Evolutionary conservation across 1,284 basidiomycete genomes (phyloP), one percentile per base, ranked within the genome.

Genomic region (Bjerkandera adusta): DNA sequence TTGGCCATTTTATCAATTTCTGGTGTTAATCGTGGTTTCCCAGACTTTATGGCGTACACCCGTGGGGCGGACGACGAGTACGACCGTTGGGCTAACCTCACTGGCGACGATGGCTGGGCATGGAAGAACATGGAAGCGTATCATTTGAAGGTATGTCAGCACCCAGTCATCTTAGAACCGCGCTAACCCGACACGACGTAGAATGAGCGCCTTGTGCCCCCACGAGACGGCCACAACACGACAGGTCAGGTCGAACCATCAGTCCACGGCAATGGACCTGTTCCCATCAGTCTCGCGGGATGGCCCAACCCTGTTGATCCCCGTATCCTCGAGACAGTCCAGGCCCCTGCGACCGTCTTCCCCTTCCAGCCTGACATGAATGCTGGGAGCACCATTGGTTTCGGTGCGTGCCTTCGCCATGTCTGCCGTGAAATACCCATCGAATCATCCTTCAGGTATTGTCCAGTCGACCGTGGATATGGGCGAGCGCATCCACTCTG

Each of bases 351-450:
- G 4, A n/a, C 37, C 16, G 53, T 50, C 5, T 68, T 63, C 47
- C 52, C 59, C 1, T 70, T 60, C 53, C 68, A 63, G 42, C 22
- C 53, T 8, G 69, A 71, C 40, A 57, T 58, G 51, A 70, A 69
- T 36, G 58, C 58, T 11, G 69, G 68, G 5, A 51, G 56, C 32
- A 59, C 60, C 1, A 46, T 68, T 12, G 68, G 68, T 25, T 41
- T 67, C 27, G 60, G 66, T 68, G 38, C 13, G 56, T 47, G 4
- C 33, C 12, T 20, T 21, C 15, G 18, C 13, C 26, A n/a, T 2
- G 12, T 3, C 25, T 12, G 5, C n/a, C 21, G 12, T 6, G 5
- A 42, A 8, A 18, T 22, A 1, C 3, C 10, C 20, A 15, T 45
- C 13, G 18, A 10, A 8, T 5, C 6, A 10, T 10, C 10, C 29